These are phyloP conservation scores for Botrytis medusae DNA, from an alignment of 2,329 filamentous ascomycete species.

Conservation along the genomic window DNA sequence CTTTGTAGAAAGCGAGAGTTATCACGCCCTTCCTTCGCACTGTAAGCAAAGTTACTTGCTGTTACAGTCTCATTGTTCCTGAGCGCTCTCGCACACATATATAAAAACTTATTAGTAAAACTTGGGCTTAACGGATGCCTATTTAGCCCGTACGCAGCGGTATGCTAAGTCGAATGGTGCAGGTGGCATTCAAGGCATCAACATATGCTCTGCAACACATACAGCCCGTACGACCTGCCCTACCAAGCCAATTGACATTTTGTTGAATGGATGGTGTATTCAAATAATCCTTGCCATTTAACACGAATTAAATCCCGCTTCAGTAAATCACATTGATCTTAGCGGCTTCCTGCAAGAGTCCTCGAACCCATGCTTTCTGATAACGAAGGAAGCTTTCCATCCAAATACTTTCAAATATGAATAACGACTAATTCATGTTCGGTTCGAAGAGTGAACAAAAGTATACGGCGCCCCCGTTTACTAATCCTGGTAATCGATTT, in stretches of 20 bases:
- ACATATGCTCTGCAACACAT: not conserved
- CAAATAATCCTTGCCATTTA: not conserved
- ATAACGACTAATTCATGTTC: conserved; percentile 5
- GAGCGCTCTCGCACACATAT: not conserved
- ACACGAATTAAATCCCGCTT: conserved; percentile 2
- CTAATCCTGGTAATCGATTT: not conserved
- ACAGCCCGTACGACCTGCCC: conserved; percentile 11
- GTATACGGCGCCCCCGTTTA: conserved; percentile 1
- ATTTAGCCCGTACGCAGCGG: not conserved
- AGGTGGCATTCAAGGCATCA: conserved; percentile 21
- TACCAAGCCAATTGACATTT: not conserved
- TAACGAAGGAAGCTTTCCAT: not conserved
- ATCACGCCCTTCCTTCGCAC: not conserved
- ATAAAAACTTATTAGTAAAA: not conserved
- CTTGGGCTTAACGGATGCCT: conserved; percentile 15
- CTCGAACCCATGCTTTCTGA: conserved; percentile 10
- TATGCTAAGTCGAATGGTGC: not conserved
- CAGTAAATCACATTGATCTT: not conserved
- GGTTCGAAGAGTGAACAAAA: not conserved
- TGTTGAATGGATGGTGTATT: not conserved
- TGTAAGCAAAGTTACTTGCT: not conserved
- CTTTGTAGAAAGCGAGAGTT: not conserved
- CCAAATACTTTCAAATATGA: not conserved
- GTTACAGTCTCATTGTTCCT: not conserved
- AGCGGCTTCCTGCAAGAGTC: not conserved